Evolutionary conservation across 2,329 filamentous ascomycete species (phyloP), one percentile per base, ranked within the genome.

Genomic region (Teratosphaeria gauchensis): DNA sequence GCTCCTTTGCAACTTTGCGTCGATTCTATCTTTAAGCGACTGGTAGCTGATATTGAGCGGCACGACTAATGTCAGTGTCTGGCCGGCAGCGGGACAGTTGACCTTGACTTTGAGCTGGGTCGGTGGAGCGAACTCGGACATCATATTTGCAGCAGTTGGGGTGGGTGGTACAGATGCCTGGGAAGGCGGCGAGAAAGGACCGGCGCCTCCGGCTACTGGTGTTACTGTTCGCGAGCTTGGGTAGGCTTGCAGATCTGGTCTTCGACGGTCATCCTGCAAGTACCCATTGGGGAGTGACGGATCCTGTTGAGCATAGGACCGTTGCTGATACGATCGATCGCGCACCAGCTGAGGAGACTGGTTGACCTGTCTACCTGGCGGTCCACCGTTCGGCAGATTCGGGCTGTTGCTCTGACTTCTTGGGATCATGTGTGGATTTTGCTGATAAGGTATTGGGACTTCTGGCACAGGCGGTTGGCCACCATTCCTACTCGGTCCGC

Each of bases 91-190:
- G 3, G 76, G 75, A 70, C 90, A 95, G 69, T 92, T 92, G 59
- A 99, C 91, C 72, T 95, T 95, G 55, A 96, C 92, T 76, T 96
- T 97, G 56, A 99, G 82, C 70, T 97, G 94, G n/a, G 66, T 91
- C 69, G 72, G 65, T 16, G 65, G 28, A 12, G 56, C 21, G 19
- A 54, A 32, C 16, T 58, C 56, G 19, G 56, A 52, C 19, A 38
- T 30, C 54, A 53, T 53, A 3, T 30, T 31, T 32, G 48, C 46
- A 31, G 30, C 46, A 8, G 19, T 35, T 12, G 55, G 46, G 2
- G 35, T 51, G 55, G 55, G 21, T 31, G 30, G 24, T 6, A 28
- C 51, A n/a, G 4, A 19, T 16, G 21, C n/a, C 46, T 54, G 56
- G 19, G 19, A 53, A 67, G 71, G 35, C 68, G 65, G 64, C 61